phyloP scores from a whole-genome alignment of 306 rosid species.

The Calophaca sinica region DNA sequence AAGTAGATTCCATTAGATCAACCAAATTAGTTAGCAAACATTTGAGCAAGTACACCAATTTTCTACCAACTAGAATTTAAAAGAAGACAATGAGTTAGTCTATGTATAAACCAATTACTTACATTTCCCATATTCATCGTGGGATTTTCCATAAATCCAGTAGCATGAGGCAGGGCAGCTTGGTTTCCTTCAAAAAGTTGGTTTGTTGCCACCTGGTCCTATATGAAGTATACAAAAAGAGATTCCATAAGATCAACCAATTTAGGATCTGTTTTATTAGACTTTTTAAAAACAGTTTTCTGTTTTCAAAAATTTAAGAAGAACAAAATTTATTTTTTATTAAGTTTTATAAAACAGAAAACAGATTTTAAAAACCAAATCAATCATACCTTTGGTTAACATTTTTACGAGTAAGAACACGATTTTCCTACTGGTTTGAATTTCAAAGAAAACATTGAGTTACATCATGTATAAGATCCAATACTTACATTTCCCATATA shows the following conservation, averaged over 20 bases:
- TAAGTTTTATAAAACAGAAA: too few relatives aligned
- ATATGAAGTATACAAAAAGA: neutral
- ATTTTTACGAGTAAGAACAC: neutral
- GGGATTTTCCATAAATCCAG: too few relatives aligned
- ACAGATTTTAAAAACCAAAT: too few relatives aligned
- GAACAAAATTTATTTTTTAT: too few relatives aligned
- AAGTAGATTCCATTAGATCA: neutral
- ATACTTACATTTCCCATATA: neutral
- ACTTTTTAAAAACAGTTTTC: too few relatives aligned
- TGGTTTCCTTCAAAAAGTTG: neutral
- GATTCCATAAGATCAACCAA: neutral
- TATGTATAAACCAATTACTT: constrained; percentile 17
- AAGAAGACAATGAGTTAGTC: neutral
- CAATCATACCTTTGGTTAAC: neutral
- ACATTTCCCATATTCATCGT: neutral
- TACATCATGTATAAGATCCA: neutral
- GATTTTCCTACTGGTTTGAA: neutral
- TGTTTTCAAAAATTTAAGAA: too few relatives aligned
- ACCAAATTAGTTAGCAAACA: neutral
- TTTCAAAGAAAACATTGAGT: neutral
- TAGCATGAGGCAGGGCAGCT: too few relatives aligned
- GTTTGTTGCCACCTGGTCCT: neutral
- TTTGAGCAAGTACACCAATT: neutral
- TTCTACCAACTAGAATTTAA: too few relatives aligned
- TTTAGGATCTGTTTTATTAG: too few relatives aligned